Conservation (phyloP, 345 rosid species). For the Populus simonii region DNA sequence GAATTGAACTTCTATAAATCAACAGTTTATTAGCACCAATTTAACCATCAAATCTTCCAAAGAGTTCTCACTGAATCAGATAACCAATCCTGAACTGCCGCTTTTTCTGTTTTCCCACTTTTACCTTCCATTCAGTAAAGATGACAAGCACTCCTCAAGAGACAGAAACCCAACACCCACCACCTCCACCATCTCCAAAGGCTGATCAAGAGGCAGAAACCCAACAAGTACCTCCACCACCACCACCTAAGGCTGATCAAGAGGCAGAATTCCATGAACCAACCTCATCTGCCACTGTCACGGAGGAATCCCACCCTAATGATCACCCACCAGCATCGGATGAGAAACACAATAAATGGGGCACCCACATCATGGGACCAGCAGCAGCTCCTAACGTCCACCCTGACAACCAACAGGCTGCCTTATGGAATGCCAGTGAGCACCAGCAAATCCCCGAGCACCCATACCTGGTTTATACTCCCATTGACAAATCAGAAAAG, state of each 20-base stretch:
- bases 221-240: no score
- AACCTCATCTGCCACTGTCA: not conserved
- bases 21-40: no score
- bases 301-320: not conserved
- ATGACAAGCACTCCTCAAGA: no score
- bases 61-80: no score
- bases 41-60: no score
- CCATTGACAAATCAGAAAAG: conserved; percentile 28
- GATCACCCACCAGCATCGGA: conserved; percentile 16
- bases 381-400: conserved; percentile 72
- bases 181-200: no score
- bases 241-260: not conserved
- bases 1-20: no score
- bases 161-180: no score
- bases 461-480: conserved; percentile 55
- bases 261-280: conserved; percentile 1
- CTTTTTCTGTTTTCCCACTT: no score
- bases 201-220: no score
- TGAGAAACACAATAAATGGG: conserved; percentile 37
- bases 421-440: conserved; percentile 65
- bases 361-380: conserved; percentile 72
- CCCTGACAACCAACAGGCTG: conserved; percentile 84
- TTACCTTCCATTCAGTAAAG: no score
- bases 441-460: conserved; percentile 50
- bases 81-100: no score